These are phyloP conservation scores for Cercospora sp. DNA, from an alignment of 2,329 filamentous ascomycete species.

Conservation along the genomic window DNA sequence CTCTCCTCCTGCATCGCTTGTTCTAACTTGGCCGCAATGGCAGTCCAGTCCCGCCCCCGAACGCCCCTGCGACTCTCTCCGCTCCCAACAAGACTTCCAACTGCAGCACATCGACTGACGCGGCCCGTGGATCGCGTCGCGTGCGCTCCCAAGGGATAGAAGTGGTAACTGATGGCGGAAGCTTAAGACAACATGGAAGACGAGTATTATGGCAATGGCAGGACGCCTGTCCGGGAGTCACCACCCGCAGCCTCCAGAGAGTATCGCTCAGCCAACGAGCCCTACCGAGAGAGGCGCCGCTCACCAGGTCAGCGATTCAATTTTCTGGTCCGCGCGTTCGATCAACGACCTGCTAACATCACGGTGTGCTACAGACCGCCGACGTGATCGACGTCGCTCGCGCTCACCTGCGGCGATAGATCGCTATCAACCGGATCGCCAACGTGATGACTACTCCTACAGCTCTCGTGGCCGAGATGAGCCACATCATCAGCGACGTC, in stretches of 20 bases:
- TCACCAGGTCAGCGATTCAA: slow-evolving; percentile 31
- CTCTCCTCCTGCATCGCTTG: slow-evolving; percentile 7
- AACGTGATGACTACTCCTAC: slow-evolving; percentile 65
- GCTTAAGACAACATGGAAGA: slow-evolving; percentile 23
- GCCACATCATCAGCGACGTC: slow-evolving; percentile 60
- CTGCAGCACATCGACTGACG: not conserved
- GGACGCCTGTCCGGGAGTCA: slow-evolving; percentile 18
- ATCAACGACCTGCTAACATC: slow-evolving; percentile 13
- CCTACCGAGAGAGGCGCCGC: slow-evolving; percentile 33
- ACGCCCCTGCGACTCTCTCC: not conserved
- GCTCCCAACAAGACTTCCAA: not conserved
- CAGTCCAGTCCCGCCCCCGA: slow-evolving; percentile 10
- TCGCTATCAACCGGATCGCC: slow-evolving; percentile 71
- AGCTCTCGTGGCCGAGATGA: slow-evolving; percentile 59
- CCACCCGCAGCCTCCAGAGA: slow-evolving; percentile 24
- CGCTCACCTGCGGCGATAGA: slow-evolving; percentile 72
- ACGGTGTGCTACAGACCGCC: slow-evolving; percentile 32
- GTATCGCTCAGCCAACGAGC: slow-evolving; percentile 30
- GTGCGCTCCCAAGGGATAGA: not conserved
- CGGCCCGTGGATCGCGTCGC: not conserved
- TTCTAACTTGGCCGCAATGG: slow-evolving; percentile 13
- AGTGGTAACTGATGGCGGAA: slow-evolving; percentile 2
- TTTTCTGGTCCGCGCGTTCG: not conserved
- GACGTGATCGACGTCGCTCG: slow-evolving; percentile 63
- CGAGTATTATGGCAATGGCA: slow-evolving; percentile 22